A percentile compares a stretch with the other conserved stretches of the same genome.
phyloP scores from a whole-genome alignment of 2,329 filamentous ascomycete species.

The Xylaria polymorpha region DNA sequence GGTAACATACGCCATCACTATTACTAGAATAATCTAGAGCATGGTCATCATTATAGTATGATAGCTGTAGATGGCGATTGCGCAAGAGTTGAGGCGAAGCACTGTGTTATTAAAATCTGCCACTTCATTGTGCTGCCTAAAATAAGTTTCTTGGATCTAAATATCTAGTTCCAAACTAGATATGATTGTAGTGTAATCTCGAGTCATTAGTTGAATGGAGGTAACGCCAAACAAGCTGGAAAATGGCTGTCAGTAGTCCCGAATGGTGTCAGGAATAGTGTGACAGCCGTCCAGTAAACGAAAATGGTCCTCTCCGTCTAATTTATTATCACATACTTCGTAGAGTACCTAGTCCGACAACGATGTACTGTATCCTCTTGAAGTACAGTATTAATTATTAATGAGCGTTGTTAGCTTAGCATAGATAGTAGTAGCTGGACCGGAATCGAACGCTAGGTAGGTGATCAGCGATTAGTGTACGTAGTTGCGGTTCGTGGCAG shows the following conservation, averaged over 20 bases:
- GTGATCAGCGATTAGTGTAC: neutral
- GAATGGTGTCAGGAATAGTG: slow-evolving; percentile 5
- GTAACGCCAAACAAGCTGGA: neutral
- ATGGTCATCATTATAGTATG: neutral
- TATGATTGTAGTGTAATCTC: neutral
- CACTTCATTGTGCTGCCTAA: neutral
- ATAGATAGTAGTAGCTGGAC: neutral
- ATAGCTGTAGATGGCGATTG: neutral
- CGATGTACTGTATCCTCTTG: neutral
- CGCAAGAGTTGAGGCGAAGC: neutral
- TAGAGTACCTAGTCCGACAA: neutral
- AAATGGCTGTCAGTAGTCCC: neutral
- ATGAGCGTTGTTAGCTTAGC: neutral
- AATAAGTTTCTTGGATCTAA: neutral
- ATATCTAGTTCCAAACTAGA: neutral
- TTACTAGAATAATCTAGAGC: neutral
- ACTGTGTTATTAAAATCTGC: neutral
- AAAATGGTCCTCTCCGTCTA: neutral
- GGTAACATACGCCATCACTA: neutral
- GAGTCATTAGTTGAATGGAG: neutral
- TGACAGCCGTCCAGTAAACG: slow-evolving; percentile 1
- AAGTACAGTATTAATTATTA: too few species aligned
- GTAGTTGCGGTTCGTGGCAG: slow-evolving; percentile 3
- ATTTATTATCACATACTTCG: neutral
- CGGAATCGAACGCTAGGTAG: neutral